Evolutionary conservation across 176 grass and related monocot species (phyloP).

Genomic region (Paspalum vaginatum): DNA sequence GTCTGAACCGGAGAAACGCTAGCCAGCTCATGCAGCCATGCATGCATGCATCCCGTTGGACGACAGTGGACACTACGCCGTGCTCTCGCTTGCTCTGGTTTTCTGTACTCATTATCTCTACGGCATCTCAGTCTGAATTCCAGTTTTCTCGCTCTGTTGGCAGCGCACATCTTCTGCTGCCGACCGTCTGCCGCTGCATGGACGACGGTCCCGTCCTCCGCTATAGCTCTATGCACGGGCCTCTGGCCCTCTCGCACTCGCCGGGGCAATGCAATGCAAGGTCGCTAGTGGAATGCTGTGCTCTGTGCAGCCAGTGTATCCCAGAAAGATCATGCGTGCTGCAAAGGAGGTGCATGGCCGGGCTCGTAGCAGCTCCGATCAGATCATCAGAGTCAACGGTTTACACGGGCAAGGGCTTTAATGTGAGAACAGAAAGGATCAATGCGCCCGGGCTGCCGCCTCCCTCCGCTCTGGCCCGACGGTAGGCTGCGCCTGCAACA

Average conservation of each 20-base stretch:
- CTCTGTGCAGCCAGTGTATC: slow-evolving; percentile 29
- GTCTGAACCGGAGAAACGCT: neutral
- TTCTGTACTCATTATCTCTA: neutral
- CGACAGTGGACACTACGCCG: neutral
- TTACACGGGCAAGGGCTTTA: slow-evolving; percentile 17
- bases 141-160: no score
- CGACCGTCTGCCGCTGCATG: neutral
- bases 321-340: slow-evolving; percentile 45
- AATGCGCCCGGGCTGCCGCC: neutral
- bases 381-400: slow-evolving; percentile 33
- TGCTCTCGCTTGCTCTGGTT: neutral
- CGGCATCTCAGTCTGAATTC: neutral
- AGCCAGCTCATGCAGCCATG: no score
- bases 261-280: no score
- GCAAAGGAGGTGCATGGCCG: no score
- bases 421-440: neutral
- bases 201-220: neutral
- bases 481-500: no score
- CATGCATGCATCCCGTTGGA: no score
- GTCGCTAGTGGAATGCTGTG: neutral
- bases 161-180: neutral
- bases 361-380: no score
- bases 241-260: no score
- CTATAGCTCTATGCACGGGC: no score
- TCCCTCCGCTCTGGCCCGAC: neutral